phyloP scores from a whole-genome alignment of 805 yeast genomes.

The Candida succiphila region DNA sequence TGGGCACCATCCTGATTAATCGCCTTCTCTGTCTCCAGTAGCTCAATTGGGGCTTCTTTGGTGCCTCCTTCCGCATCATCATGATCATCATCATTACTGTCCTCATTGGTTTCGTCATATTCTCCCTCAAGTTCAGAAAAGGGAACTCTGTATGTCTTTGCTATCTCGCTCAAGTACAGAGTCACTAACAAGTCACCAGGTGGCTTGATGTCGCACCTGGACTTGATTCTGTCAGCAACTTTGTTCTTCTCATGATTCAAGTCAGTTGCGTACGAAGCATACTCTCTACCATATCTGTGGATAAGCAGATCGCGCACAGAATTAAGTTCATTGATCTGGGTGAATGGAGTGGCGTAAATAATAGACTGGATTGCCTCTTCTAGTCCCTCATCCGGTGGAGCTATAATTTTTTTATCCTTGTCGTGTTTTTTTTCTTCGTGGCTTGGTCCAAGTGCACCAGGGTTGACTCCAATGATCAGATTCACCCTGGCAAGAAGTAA shows the following conservation, averaged over 20 bases:
- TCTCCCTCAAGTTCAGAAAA: conserved; percentile 32
- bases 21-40: conserved; percentile 12
- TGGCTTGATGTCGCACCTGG: conserved; percentile 54
- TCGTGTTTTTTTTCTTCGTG: not conserved
- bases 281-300: conserved; percentile 60
- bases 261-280: conserved; percentile 42
- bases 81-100: conserved; percentile 21
- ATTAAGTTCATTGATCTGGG: conserved; percentile 66
- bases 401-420: not conserved
- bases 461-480: conserved; percentile 39
- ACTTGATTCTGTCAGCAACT: conserved; percentile 61
- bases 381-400: conserved; percentile 44
- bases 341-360: conserved; percentile 57
- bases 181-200: conserved; percentile 59
- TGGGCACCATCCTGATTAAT: too few species aligned
- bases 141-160: conserved; percentile 67
- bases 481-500: conserved; percentile 65
- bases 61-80: conserved; percentile 15
- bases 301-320: conserved; percentile 53
- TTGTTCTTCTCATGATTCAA: conserved; percentile 27
- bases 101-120: conserved; percentile 17
- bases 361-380: conserved; percentile 68
- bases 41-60: too few species aligned
- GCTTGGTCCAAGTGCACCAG: too few species aligned
- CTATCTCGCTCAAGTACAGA: conserved; percentile 70